Conservation (phyloP, 139 green algal species). For the Micractinium conductrix region DNA sequence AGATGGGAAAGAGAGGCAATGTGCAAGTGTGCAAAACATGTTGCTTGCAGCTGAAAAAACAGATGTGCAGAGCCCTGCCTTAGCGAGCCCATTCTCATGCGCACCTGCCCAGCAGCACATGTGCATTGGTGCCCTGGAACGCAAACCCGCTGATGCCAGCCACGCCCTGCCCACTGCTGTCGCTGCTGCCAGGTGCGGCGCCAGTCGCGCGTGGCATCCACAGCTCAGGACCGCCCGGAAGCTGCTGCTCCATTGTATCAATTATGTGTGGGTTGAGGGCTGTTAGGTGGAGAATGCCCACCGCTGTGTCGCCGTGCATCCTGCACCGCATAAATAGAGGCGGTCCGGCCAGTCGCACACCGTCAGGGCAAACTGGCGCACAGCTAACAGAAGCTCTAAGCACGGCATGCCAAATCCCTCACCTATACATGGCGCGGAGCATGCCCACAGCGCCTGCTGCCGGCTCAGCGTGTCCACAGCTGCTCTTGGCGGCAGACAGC, state of each 20-base stretch:
- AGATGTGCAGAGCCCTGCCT: too few relatives aligned
- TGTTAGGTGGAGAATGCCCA: conserved; percentile 32
- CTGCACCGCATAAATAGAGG: too few relatives aligned
- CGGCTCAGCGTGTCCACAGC: conserved; percentile 60
- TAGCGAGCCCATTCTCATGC: too few relatives aligned
- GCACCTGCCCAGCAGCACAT: conserved; percentile 34
- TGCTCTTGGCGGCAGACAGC: conserved; percentile 55
- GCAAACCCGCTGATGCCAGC: conserved; percentile 41
- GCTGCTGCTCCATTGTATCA: conserved; percentile 53
- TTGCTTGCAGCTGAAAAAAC: too few relatives aligned
- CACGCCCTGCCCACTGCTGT: background rate
- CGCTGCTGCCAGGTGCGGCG: background rate
- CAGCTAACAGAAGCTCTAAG: too few relatives aligned
- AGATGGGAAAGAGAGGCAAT: too few relatives aligned
- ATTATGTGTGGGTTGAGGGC: conserved; percentile 7
- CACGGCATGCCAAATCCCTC: too few relatives aligned
- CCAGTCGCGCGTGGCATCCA: background rate
- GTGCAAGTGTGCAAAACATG: too few relatives aligned
- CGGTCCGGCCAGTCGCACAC: too few relatives aligned
- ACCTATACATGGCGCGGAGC: conserved; percentile 19
- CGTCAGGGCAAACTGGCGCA: too few relatives aligned
- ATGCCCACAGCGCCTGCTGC: conserved; percentile 48
- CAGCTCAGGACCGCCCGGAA: background rate
- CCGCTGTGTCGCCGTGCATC: background rate
- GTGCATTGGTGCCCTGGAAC: conserved; percentile 58